Conservation (phyloP, 2,329 filamentous ascomycete species). For the Alternaria dauci region DNA sequence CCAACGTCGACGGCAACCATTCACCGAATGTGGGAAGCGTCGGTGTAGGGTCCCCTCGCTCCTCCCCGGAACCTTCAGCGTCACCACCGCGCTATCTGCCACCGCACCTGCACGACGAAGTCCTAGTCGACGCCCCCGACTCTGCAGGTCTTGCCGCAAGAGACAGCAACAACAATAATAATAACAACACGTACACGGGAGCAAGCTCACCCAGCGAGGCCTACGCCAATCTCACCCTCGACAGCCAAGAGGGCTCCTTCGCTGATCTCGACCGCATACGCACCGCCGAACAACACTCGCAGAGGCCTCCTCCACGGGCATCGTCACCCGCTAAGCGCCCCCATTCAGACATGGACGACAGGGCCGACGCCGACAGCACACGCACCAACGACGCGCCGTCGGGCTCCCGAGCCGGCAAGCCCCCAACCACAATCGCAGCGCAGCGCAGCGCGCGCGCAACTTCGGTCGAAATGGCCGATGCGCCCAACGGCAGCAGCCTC, state of each 20-base stretch:
- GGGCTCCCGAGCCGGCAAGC: slow-evolving; percentile 40
- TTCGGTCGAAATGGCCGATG: slow-evolving; percentile 57
- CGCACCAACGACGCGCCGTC: slow-evolving; percentile 33
- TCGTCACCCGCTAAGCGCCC: slow-evolving; percentile 65
- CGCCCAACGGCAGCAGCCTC: slow-evolving; percentile 38
- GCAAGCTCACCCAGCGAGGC: slow-evolving; percentile 61
- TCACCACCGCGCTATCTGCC: slow-evolving; percentile 61
- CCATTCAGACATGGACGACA: slow-evolving; percentile 63
- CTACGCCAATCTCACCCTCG: slow-evolving; percentile 61
- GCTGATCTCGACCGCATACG: slow-evolving; percentile 36
- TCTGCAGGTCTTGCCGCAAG: slow-evolving; percentile 30
- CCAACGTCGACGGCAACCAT: slow-evolving; percentile 19
- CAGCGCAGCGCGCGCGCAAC: slow-evolving; percentile 46
- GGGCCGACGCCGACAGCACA: slow-evolving; percentile 10
- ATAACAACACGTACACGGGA: slow-evolving; percentile 49
- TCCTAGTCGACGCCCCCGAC: slow-evolving; percentile 48
- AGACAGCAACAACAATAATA: slow-evolving; percentile 41
- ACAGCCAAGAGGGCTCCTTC: slow-evolving; percentile 52
- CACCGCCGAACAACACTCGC: slow-evolving; percentile 26
- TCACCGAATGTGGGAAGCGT: slow-evolving; percentile 46
- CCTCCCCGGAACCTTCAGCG: slow-evolving; percentile 50
- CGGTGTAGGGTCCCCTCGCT: slow-evolving; percentile 45
- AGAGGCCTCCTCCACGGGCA: slow-evolving; percentile 50
- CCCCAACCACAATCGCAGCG: slow-evolving; percentile 18
- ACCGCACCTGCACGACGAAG: slow-evolving; percentile 64